Evolutionary conservation across 352 stramenopile genomes (phyloP).

Genomic region (Globisporangium iwayamae): DNA sequence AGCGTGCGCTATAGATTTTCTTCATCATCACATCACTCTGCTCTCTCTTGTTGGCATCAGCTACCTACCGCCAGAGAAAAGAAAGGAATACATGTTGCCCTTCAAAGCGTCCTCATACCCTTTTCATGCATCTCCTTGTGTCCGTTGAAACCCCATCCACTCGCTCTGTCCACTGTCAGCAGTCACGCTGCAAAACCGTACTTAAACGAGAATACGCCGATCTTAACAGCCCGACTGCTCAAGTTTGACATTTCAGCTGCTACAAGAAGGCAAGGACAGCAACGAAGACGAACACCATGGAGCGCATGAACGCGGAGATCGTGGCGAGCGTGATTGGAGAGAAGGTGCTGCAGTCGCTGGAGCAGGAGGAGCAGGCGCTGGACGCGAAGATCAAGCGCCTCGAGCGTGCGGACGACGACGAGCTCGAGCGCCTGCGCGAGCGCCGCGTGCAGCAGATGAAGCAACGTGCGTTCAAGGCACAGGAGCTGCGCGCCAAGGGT

Average conservation of each 20-base stretch:
- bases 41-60: conserved; percentile 6
- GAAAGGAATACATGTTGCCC: conserved; percentile 2
- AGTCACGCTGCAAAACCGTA: not conserved
- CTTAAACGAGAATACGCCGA: conserved; percentile 4
- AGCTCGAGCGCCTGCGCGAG: conserved; percentile 86
- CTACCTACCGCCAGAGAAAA: not conserved
- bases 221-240: conserved; percentile 3
- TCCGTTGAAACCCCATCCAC: not conserved
- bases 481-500: conserved; percentile 73
- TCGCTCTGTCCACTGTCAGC: not conserved
- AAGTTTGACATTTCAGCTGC: not conserved
- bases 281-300: conserved; percentile 25
- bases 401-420: conserved; percentile 84
- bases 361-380: conserved; percentile 80
- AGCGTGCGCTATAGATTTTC: conserved; percentile 68
- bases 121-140: not conserved
- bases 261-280: not conserved
- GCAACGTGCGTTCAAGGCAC: conserved; percentile 54
- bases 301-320: conserved; percentile 67
- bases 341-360: conserved; percentile 85
- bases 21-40: not conserved
- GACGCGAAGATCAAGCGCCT: conserved; percentile 84
- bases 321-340: conserved; percentile 80
- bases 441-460: conserved; percentile 76
- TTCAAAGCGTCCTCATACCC: not conserved